Base-by-base conservation (phyloP, 768 basidiomycete genomes). In the Flagelloscypha sp. region DNA sequence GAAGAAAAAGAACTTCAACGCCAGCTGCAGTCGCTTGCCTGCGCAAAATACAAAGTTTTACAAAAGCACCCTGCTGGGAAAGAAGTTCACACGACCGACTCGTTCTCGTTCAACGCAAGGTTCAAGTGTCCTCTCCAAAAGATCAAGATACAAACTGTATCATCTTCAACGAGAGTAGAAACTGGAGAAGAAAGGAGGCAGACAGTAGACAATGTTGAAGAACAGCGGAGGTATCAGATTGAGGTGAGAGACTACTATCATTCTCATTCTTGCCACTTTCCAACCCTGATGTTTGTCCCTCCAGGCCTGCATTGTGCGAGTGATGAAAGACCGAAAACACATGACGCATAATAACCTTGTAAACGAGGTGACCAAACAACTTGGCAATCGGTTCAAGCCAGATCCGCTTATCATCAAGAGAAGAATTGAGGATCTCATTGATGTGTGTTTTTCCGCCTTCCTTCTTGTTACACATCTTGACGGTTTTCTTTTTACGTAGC, bases 221-320 rank as follows among this genome's bases (percentile, higher is more conserved):
- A 97, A 53, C 92, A 94, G 55, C 66, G 95, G 30, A 77, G 70
- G 43, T 79, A 90, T 58, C 80, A 93, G 58, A 84, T 79, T 29
- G 94, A 98, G 65, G 94, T 89, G 42, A 35, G 74, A 59, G 25
- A 17, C 23, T 22, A 7, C 24, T 19, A 20, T 9, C 16, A 25
- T 24, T 28, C 12, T 9, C 23, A 18, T 37, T 30, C 24, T 27
- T 30, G 1, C 24, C 4, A 27, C 22, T 30, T 12, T 15, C 40
- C 24, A 32, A 33, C 27, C 12, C 6, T 48, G 37, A 45, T n/a
- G 11, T 27, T 25, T 3, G 6, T 20, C 22, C 15, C 33, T 29
- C n/a, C 31, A 99, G 93, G 95, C 95, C 1, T 97, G 89, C 51
- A 84, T 98, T 43, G 95, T 99, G 17, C 80, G 95, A 21, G 79